Conservation (phyloP, 176 grass and related monocot species). For the Rhynchospora tenuis region DNA sequence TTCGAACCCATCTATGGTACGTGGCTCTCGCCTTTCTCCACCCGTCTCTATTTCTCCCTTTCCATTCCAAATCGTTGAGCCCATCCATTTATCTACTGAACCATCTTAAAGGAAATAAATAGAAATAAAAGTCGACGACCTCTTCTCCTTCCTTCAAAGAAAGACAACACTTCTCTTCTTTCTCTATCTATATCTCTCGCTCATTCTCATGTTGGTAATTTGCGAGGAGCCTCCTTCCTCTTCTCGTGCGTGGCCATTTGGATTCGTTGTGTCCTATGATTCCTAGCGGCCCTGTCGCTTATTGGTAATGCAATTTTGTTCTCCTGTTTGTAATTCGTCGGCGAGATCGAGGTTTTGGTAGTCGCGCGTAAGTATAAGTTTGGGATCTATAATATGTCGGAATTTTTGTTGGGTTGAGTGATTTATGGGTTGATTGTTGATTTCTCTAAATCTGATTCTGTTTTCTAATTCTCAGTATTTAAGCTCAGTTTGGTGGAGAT, state of each 20-base stretch:
- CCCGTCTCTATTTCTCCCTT: not conserved
- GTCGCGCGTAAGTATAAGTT: not conserved
- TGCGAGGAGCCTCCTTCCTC: not conserved
- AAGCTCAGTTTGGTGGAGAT: not conserved
- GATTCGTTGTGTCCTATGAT: not conserved
- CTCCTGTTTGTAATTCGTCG: not conserved
- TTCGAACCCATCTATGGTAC: not conserved
- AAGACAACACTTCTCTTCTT: not conserved
- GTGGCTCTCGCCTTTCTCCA: not conserved
- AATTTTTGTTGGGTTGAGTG: not conserved
- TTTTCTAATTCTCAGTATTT: not conserved
- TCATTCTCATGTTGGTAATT: not conserved
- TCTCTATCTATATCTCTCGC: not conserved
- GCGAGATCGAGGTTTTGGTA: not conserved
- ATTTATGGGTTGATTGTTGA: not conserved
- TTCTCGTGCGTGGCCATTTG: conserved; percentile 7
- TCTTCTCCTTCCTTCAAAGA: not conserved
- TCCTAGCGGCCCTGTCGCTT: conserved; percentile 5
- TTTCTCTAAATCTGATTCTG: not conserved
- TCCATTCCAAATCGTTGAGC: not conserved
- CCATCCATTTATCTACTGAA: not conserved
- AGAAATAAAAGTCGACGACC: not conserved
- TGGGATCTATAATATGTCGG: not conserved
- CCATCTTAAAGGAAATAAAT: not conserved
- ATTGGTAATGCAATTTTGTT: not conserved